Base-by-base conservation (phyloP, 495 filamentous ascomycete genomes). In the Penicillium coprophilum region DNA sequence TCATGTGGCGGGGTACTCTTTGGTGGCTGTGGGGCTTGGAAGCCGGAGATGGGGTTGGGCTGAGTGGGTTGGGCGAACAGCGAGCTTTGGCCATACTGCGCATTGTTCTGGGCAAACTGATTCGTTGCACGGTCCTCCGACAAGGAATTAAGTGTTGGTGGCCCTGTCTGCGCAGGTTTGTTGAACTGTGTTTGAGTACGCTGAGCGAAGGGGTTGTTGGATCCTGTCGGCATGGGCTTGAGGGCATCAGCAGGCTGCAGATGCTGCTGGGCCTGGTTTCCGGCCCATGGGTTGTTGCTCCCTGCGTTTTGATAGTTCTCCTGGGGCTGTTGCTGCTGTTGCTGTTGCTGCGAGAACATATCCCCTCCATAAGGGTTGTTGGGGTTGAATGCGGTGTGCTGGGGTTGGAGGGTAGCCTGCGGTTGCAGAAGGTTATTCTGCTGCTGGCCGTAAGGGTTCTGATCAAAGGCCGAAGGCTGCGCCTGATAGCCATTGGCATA, bases 121-220 rank as follows among this genome's bases (percentile, higher is more conserved):
- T 77, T 82, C 4, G 87, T 82, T 0, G 83, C 83, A 66, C 83
- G 84, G 64, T 89, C 86, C 69, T 90, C 88, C 7, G 84, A 80
- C 17, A 95, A 79, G 11, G 84, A 83, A 69, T 84, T 83, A 46
- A 92, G 77, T 28, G 84, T 81, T 17, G 83, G 83, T 57, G 82
- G 84, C n/a, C 83, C 75, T 9, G 80, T 76, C 21, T 81, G 77
- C 39, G 77, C 78, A 58, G 89, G 92, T 34, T 34, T 58, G 71
- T 90, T 93, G 7, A 86, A 61, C 52, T 62, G 76, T 75, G 77
- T 59, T 66, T 82, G 71, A 61, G 82, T 83, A 11, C 82, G 82
- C 24, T 73, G 63, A 6, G 93, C 93, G 66, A 98, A 98, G 31
- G 93, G 93, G 62, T 98, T 98, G 76, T 97, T 98, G 0, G 93